Percentiles rank a stretch among this genome's conserved stretches.
Conservation (phyloP, 2,329 filamentous ascomycete species). For the Sclerotinia minor region DNA sequence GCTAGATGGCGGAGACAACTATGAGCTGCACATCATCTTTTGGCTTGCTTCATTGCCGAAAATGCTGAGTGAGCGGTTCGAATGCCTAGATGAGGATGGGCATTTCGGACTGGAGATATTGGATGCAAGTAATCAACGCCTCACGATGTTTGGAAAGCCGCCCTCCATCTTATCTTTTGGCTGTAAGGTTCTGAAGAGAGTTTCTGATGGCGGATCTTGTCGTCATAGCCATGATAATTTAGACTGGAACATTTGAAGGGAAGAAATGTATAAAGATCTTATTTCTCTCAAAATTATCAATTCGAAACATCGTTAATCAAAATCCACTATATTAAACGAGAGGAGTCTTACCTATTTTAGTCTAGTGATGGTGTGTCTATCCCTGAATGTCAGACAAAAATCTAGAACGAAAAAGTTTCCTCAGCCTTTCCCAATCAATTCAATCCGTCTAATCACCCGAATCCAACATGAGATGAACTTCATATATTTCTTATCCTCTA, state of each 20-base stretch:
- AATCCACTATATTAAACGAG: constrained; percentile 18
- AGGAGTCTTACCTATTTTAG: neutral
- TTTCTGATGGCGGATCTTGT: neutral
- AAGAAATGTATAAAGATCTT: neutral
- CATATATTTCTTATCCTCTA: constrained; percentile 11
- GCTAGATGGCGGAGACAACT: neutral
- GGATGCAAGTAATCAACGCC: constrained; percentile 10
- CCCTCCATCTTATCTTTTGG: no score
- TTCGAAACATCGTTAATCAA: constrained; percentile 19
- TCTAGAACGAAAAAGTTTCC: constrained; percentile 14
- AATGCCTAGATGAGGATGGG: neutral
- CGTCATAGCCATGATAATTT: constrained; percentile 2
- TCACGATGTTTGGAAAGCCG: neutral
- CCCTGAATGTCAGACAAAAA: neutral
- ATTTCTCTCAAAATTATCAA: neutral
- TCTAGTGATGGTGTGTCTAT: neutral
- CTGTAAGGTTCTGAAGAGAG: neutral
- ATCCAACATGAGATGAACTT: constrained; percentile 16
- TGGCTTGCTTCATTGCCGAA: neutral
- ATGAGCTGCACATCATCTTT: constrained; percentile 6
- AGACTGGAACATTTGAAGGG: neutral
- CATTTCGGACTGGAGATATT: neutral
- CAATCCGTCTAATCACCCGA: neutral
- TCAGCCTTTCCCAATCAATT: neutral
- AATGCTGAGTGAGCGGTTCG: neutral